Conservation (phyloP, 176 grass and related monocot species). For the Elaeis guineensis region DNA sequence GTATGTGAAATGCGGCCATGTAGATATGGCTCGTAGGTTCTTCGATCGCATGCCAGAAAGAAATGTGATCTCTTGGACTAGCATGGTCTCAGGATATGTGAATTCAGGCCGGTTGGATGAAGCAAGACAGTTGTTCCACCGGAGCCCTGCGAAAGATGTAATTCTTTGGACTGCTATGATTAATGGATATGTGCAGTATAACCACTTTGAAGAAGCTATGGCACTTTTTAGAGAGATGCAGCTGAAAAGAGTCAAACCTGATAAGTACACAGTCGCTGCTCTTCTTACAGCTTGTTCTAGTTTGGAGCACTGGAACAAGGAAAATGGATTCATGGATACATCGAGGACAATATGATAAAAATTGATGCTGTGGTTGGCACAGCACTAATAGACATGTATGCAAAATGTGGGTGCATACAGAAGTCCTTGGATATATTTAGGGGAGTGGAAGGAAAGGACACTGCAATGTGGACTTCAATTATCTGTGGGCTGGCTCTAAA, state of each 20-base stretch:
- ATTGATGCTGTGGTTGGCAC: constrained; percentile 42
- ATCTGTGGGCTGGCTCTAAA: constrained; percentile 52
- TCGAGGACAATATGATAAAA: constrained; percentile 29
- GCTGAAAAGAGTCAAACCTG: constrained; percentile 36
- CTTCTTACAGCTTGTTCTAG: constrained; percentile 51
- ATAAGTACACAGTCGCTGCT: constrained; percentile 49
- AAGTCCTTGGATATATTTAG: constrained; percentile 38
- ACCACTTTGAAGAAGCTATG: constrained; percentile 46
- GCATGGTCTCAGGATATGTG: constrained; percentile 37
- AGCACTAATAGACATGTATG: constrained; percentile 45
- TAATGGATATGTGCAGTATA: constrained; percentile 42
- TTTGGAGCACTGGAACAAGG: constrained; percentile 42
- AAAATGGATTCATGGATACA: constrained; percentile 43
- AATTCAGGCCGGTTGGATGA: constrained; percentile 31
- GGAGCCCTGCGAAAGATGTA: constrained; percentile 44
- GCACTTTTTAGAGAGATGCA: constrained; percentile 58
- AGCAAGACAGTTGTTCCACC: constrained; percentile 46
- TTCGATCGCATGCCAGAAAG: constrained; percentile 34
- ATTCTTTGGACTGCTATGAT: constrained; percentile 65
- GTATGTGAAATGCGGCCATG: constrained; percentile 46
- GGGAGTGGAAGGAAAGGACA: constrained; percentile 26
- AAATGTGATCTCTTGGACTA: constrained; percentile 63
- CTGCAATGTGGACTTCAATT: constrained; percentile 44
- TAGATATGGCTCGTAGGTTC: constrained; percentile 33
- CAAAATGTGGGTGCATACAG: constrained; percentile 32